Base-by-base conservation (phyloP, 352 stramenopile species). In the Lagenidium giganteum region DNA sequence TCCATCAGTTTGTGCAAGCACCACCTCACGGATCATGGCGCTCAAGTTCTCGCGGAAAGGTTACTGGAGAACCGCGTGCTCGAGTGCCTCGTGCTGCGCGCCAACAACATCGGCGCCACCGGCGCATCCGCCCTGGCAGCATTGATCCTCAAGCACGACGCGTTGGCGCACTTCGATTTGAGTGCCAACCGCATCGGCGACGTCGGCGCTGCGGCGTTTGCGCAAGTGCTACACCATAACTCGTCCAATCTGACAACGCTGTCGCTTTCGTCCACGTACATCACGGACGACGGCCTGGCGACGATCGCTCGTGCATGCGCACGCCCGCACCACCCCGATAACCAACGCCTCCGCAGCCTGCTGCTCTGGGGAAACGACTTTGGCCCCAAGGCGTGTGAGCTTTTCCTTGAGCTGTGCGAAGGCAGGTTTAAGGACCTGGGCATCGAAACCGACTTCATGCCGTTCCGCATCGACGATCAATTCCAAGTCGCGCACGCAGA, bases 301-400 rank as follows among this genome's bases (percentile, higher is more conserved):
- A 29, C 51, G 9, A 49, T 87, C 11, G 71, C 60, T 1, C 24
- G 52, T 11, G 71, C 69, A 18, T 80, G 68, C 47, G 36, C 78
- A 14, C 45, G 37, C n/a, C 52, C 57, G 1, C 68, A 70, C 21
- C 54, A 62, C 4, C 26, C 51, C 0, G 49, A 63, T 9, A 42
- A 24, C 3, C 64, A 47, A 21, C 52, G 29, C 21, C 54, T 89
- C 8, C 39, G 46, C 25, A 73, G 47, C 21, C 48, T 89, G 30
- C 32, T 87, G 23, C 59, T 89, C 7, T 89, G 71, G 73, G 77
- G 67, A 8, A 89, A 89, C 50, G 63, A 82, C 46, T 89, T 87
- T 51, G 73, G 74, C 16, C 33, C 41, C 6, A 41, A 43, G 20
- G 60, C 69, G 2, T 58, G 64, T 4, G 34, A 24, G 17, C 34